A percentile compares a stretch with the other conserved stretches of the same genome.
Evolutionary conservation across 2,329 filamentous ascomycete genomes (phyloP).

Genomic region (Colletotrichum endophyticum): DNA sequence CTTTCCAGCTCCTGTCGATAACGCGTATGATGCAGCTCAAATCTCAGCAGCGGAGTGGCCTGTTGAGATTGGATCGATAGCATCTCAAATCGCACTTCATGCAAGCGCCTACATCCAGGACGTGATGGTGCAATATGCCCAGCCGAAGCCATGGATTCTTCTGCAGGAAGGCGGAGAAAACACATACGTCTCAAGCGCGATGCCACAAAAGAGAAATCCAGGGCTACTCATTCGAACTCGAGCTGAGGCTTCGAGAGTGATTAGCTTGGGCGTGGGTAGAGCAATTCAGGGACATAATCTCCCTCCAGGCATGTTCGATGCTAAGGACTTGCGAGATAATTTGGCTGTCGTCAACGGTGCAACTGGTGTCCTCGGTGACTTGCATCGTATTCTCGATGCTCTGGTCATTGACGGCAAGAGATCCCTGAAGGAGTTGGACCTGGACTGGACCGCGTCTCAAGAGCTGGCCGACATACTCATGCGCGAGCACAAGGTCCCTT

Average conservation of each 20-base stretch:
- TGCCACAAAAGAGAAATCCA: constrained; percentile 15
- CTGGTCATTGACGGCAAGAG: neutral
- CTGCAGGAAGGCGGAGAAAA: constrained; percentile 8
- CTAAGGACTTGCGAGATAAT: constrained; percentile 1
- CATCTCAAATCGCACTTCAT: constrained; percentile 2
- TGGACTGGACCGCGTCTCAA: constrained; percentile 16
- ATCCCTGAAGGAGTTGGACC: constrained; percentile 2
- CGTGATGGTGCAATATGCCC: constrained; percentile 8
- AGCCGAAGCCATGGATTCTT: constrained; percentile 13
- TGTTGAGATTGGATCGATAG: constrained; percentile 2
- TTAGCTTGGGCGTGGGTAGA: neutral
- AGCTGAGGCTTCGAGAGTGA: constrained; percentile 1
- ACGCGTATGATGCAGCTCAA: constrained; percentile 14
- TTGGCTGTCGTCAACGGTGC: constrained; percentile 1
- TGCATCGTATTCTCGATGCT: constrained; percentile 1
- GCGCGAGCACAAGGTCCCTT: constrained; percentile 5
- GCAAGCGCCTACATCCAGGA: constrained; percentile 11
- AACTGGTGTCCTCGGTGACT: neutral
- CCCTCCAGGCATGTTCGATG: constrained; percentile 9
- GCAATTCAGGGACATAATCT: constrained; percentile 14
- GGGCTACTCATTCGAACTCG: neutral
- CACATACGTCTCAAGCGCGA: constrained; percentile 13
- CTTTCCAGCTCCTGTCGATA: constrained; percentile 6
- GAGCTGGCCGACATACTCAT: constrained; percentile 10
- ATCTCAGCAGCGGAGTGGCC: constrained; percentile 7